Conservation (phyloP, 1,284 basidiomycete genomes). For the Ustilago sp. region DNA sequence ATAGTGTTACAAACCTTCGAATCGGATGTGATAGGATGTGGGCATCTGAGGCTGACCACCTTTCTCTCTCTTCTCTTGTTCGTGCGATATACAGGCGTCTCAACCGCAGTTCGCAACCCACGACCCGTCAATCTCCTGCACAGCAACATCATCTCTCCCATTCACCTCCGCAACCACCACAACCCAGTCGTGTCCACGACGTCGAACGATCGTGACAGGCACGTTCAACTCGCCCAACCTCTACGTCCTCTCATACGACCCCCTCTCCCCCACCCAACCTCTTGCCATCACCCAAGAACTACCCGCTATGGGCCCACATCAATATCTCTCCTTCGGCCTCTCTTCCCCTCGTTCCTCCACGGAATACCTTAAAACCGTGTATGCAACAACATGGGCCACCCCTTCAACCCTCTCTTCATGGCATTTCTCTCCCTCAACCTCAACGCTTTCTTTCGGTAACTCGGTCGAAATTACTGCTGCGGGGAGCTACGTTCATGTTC, state of each 20-base stretch:
- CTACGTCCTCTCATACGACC: slow-evolving; percentile 56
- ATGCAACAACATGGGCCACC: slow-evolving; percentile 62
- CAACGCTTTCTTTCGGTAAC: slow-evolving; percentile 21
- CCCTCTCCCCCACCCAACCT: slow-evolving; percentile 6
- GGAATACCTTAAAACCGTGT: slow-evolving; percentile 32
- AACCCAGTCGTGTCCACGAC: slow-evolving; percentile 28
- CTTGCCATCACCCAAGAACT: slow-evolving; percentile 36
- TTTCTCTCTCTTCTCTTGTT: not conserved
- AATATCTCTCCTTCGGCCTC: slow-evolving; percentile 52
- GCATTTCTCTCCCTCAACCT: slow-evolving; percentile 25
- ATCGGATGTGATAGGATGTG: not conserved
- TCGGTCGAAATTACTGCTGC: slow-evolving; percentile 44
- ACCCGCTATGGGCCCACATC: slow-evolving; percentile 52
- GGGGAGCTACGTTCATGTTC: slow-evolving; percentile 60
- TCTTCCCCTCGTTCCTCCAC: not conserved
- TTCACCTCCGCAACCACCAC: not conserved
- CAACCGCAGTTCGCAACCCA: not conserved
- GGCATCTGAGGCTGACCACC: not conserved
- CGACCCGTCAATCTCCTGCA: slow-evolving; percentile 22
- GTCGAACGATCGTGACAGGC: slow-evolving; percentile 51
- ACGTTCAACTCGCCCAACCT: slow-evolving; percentile 61
- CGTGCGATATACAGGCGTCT: slow-evolving; percentile 2
- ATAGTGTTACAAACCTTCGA: not conserved
- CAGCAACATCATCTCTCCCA: not conserved
- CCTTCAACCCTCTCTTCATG: slow-evolving; percentile 48